These are phyloP conservation scores for Boechera retrofracta DNA, from an alignment of 345 rosid species.

Conservation along the genomic window DNA sequence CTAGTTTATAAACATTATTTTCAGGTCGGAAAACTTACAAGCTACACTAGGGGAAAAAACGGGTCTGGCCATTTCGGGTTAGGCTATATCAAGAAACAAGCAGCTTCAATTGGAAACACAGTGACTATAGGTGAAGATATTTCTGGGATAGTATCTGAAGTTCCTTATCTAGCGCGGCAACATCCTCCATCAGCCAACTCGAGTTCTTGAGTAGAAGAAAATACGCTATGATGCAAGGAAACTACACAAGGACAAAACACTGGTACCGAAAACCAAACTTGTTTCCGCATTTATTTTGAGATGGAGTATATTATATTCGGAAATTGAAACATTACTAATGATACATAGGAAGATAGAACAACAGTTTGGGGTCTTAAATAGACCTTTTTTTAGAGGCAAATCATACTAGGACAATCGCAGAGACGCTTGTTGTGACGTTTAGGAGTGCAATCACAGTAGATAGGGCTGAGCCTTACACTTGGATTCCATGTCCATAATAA, in stretches of 20 bases:
- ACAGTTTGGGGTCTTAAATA: neutral
- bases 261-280: slow-evolving; percentile 22
- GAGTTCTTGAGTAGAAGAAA: slow-evolving; percentile 44
- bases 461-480: slow-evolving; percentile 27
- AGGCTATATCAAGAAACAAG: slow-evolving; percentile 75
- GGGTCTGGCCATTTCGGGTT: slow-evolving; percentile 63
- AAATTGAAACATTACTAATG: slow-evolving; percentile 14
- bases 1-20: neutral
- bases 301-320: neutral
- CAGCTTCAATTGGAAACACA: slow-evolving; percentile 55
- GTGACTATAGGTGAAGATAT: slow-evolving; percentile 67
- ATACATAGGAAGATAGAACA: slow-evolving; percentile 23
- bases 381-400: slow-evolving; percentile 19
- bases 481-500: slow-evolving; percentile 33
- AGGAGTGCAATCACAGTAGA: slow-evolving; percentile 35
- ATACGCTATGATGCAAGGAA: slow-evolving; percentile 14
- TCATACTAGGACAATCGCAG: slow-evolving; percentile 33
- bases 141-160: slow-evolving; percentile 57
- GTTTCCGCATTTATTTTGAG: slow-evolving; percentile 2
- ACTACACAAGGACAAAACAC: slow-evolving; percentile 6
- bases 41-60: slow-evolving; percentile 62
- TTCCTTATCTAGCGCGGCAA: slow-evolving; percentile 72
- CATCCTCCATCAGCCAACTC: slow-evolving; percentile 52
- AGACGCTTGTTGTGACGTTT: slow-evolving; percentile 14
- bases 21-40: slow-evolving; percentile 82